Conservation (phyloP, 2,329 filamentous ascomycete genomes). For the Drechslerella dactyloides region DNA sequence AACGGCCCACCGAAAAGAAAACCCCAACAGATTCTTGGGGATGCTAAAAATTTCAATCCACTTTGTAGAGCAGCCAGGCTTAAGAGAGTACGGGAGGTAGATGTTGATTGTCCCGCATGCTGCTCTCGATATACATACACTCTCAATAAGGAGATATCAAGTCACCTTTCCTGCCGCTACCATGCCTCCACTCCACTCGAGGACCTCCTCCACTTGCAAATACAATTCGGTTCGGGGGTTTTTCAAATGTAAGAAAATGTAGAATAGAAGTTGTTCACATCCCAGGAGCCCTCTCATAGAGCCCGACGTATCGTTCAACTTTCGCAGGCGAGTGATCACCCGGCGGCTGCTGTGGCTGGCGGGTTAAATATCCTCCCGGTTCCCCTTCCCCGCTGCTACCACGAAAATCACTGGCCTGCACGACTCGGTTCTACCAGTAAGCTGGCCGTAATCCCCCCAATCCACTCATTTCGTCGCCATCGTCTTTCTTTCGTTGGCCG, state of each 20-base stretch:
- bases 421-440: conserved; percentile 63
- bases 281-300: neutral
- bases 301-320: conserved; percentile 8
- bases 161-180: conserved; percentile 6
- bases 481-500: conserved; percentile 74
- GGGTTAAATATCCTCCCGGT: neutral
- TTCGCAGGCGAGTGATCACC: conserved; percentile 8
- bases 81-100: too few species aligned
- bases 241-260: neutral
- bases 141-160: too few species aligned
- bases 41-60: too few species aligned
- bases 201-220: neutral
- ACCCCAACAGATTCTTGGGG: too few species aligned
- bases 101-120: neutral
- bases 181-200: neutral
- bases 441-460: conserved; percentile 68
- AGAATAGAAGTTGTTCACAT: neutral
- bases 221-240: neutral
- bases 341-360: neutral
- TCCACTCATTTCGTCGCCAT: conserved; percentile 62
- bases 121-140: conserved; percentile 2
- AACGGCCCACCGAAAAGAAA: too few species aligned
- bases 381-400: neutral
- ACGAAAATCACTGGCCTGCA: conserved; percentile 3
- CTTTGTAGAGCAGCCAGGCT: too few species aligned